phyloP scores from a whole-genome alignment of 306 rosid species.

The Sindora glabra region DNA sequence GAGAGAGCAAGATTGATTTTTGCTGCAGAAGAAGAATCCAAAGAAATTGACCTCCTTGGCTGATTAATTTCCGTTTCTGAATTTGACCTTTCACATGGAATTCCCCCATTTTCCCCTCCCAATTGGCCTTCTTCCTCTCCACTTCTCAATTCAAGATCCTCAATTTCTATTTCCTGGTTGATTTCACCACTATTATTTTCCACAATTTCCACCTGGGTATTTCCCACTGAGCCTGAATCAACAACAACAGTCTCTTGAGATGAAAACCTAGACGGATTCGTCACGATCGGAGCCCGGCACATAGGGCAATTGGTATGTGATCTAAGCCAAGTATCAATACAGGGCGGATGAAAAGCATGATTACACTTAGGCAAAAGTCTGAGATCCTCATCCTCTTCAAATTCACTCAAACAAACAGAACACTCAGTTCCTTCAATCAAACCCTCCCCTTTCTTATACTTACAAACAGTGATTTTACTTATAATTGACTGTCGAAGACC shows the following conservation, averaged over 20 bases:
- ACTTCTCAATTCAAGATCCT: constrained; percentile 17
- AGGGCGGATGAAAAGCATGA: constrained; percentile 80
- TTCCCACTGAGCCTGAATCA: constrained; percentile 15
- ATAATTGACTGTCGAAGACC: constrained; percentile 62
- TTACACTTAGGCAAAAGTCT: constrained; percentile 77
- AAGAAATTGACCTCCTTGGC: constrained; percentile 54
- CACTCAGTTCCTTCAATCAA: constrained; percentile 78
- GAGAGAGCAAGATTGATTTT: constrained; percentile 26
- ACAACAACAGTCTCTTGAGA: constrained; percentile 11
- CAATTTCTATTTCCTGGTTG: constrained; percentile 2
- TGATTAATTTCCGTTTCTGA: neutral
- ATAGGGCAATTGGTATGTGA: constrained; percentile 82
- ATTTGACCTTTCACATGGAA: neutral
- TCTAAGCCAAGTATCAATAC: constrained; percentile 90
- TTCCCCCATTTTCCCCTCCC: neutral
- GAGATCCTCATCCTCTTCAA: constrained; percentile 55
- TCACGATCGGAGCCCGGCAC: constrained; percentile 72
- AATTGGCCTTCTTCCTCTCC: constrained; percentile 13
- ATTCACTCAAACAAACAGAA: constrained; percentile 75
- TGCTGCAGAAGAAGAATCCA: constrained; percentile 44
- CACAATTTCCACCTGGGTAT: constrained; percentile 6
- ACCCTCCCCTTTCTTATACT: constrained; percentile 62
- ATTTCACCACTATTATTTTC: neutral
- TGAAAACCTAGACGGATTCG: neutral
- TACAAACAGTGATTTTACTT: constrained; percentile 46